Base-by-base conservation (phyloP, 768 basidiomycete species). In the Rhizopogon vinicolor region DNA sequence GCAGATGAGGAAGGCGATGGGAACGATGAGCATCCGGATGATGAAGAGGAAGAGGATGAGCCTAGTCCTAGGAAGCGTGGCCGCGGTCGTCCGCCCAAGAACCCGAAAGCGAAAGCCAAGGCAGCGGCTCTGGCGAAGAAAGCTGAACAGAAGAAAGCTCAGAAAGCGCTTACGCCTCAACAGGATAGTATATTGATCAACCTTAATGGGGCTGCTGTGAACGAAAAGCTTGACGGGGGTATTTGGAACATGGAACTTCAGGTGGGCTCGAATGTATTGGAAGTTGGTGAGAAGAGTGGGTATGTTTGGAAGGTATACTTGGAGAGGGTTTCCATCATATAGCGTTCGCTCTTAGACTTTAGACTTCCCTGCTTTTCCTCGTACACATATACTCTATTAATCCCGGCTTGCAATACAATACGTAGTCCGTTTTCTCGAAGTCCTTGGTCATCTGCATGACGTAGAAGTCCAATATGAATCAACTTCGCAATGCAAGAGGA, bases 201-300 rank as follows among this genome's bases (percentile, higher is more conserved):
- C 66, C 60, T 88, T 53, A 88, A 91, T 62, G 84, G 85, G 12
- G 66, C 74, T 33, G 51, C 77, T 3, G 69, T 83, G 18, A 72
- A 76, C 29, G 76, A 77, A 53, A 74, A 75, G 44, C 67, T 76
- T 39, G 79, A 76, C 25, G 68, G 73, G 44, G 79, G 80, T 1
- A 69, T 78, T 51, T 92, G 90, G 91, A 77, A 79, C 60, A 71
- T 89, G 14, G 77, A 79, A 16, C 69, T 90, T 16, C 74, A 80
- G 1, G 65, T 73, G 4, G 91, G 91, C 13, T 62, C 74, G 5
- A 88, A 82, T 61, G 70, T 83, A 16, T 66, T 93, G 29, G 91
- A 92, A 67, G 71, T 93, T 25, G 88, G 89, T 35, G 87, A 88
- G 72, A 79, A 78, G 62, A 84, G 81, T 35, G 87, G 87, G 9